Evolutionary conservation across 495 filamentous ascomycete genomes (phyloP).

Genomic region (Xylaria telfairii): DNA sequence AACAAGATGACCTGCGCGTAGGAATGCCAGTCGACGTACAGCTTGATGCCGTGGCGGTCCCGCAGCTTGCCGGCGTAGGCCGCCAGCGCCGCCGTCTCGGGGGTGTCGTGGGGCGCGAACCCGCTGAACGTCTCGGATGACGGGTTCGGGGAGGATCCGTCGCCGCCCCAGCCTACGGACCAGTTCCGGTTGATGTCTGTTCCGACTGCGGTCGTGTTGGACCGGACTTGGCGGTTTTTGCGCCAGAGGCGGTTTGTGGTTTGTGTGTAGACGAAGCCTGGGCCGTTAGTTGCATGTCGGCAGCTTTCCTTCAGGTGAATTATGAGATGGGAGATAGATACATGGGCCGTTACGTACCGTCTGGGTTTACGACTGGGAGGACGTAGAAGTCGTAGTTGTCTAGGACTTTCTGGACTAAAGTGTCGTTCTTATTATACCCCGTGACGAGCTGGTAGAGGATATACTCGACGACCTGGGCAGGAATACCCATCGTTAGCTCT

Average conservation of each 20-base stretch:
- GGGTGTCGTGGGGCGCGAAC: constrained; percentile 48
- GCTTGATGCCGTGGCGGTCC: constrained; percentile 54
- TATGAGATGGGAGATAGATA: constrained; percentile 13
- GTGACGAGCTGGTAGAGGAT: constrained; percentile 59
- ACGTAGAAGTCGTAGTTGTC: constrained; percentile 70
- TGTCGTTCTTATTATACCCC: constrained; percentile 48
- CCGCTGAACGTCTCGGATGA: constrained; percentile 64
- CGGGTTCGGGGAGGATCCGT: constrained; percentile 57
- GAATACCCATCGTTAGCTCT: background rate
- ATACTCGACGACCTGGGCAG: constrained; percentile 58
- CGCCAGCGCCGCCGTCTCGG: constrained; percentile 56
- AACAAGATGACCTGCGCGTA: constrained; percentile 58
- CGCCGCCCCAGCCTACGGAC: constrained; percentile 53
- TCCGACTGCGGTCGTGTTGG: constrained; percentile 56
- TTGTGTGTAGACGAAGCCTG: constrained; percentile 67
- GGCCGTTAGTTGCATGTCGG: no score
- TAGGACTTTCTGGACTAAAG: constrained; percentile 49
- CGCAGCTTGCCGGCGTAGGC: constrained; percentile 48
- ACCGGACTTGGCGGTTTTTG: constrained; percentile 63
- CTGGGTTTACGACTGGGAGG: constrained; percentile 67
- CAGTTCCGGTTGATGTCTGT: constrained; percentile 72
- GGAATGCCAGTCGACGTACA: constrained; percentile 67
- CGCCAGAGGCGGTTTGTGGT: constrained; percentile 65
- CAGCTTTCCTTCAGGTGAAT: no score
- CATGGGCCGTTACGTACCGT: constrained; percentile 48